Percentiles rank a stretch among this genome's conserved stretches.
Evolutionary conservation across 225 moss, liverwort and hornwort genomes (phyloP).

Genomic region (Physcomitrellopsis africana): DNA sequence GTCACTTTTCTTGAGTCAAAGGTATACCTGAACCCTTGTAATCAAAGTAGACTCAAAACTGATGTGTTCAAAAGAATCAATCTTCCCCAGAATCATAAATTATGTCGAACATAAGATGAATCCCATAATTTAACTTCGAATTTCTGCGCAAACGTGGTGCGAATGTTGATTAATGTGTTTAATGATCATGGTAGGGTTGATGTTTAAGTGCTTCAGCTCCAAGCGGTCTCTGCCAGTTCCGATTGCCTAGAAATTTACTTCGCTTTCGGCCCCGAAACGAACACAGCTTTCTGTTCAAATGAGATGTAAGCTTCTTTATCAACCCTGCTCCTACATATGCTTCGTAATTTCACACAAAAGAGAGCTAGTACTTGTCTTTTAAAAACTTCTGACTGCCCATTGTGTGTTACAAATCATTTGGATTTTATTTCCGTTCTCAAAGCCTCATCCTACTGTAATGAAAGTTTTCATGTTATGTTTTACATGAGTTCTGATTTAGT

Average conservation of each 20-base stretch:
- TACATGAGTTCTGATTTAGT: neutral
- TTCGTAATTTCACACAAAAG: neutral
- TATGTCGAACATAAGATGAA: neutral
- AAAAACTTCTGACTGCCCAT: neutral
- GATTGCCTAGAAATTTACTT: conserved; percentile 63
- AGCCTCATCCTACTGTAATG: neutral
- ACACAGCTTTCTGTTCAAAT: conserved; percentile 58
- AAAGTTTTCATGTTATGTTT: neutral
- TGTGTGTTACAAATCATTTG: neutral
- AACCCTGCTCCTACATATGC: neutral
- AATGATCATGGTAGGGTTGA: conserved; percentile 47
- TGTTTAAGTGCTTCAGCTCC: conserved; percentile 72
- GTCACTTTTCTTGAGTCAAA: conserved; percentile 70
- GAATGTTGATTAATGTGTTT: neutral
- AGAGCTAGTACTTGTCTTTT: neutral
- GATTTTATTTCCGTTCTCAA: neutral
- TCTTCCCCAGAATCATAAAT: neutral
- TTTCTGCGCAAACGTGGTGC: no score
- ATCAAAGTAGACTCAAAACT: neutral
- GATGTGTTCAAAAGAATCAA: neutral
- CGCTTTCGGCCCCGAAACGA: conserved; percentile 54
- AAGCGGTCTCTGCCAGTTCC: conserved; percentile 74
- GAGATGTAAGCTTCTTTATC: conserved; percentile 52
- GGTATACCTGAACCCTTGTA: conserved; percentile 32
- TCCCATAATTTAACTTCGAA: no score